Evolutionary conservation across 1,139 yeast genomes (phyloP).

Genomic region (Candida pseudoviswanathii): DNA sequence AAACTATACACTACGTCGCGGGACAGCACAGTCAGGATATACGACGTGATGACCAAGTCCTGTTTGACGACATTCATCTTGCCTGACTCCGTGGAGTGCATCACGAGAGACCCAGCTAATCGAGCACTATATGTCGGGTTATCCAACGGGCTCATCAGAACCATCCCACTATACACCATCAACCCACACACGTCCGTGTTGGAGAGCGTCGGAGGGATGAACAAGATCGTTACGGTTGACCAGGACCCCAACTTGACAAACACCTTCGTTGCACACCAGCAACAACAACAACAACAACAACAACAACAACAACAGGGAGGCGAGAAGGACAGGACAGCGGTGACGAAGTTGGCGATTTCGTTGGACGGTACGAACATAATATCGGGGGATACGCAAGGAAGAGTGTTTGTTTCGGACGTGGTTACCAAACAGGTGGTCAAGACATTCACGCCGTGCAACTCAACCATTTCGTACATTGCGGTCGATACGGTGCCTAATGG

Average conservation of each 20-base stretch:
- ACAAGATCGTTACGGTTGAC: constrained; percentile 53
- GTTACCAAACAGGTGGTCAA: constrained; percentile 76
- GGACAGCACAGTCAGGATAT: constrained; percentile 76
- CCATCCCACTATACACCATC: constrained; percentile 57
- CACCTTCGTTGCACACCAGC: constrained; percentile 63
- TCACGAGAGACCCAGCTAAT: constrained; percentile 81
- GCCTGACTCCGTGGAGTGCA: constrained; percentile 55
- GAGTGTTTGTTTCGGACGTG: constrained; percentile 68
- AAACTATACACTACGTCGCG: constrained; percentile 69
- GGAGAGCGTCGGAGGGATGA: constrained; percentile 60
- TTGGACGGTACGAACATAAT: constrained; percentile 76
- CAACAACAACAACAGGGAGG: constrained; percentile 10
- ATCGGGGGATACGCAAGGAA: constrained; percentile 76
- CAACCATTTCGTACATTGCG: constrained; percentile 34
- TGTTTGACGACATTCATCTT: constrained; percentile 73
- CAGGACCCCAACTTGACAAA: constrained; percentile 51
- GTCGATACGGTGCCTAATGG: constrained; percentile 20
- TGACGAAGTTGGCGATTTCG: constrained; percentile 60
- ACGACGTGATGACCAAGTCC: constrained; percentile 47
- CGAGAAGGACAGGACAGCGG: no score
- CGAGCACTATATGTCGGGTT: constrained; percentile 75
- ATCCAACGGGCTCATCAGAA: constrained; percentile 60
- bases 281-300: constrained; percentile 13
- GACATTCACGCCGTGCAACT: constrained; percentile 57
- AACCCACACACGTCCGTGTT: constrained; percentile 43